These are phyloP conservation scores for Aspergillus panamensis DNA, from an alignment of 495 filamentous ascomycete species.

Conservation along the genomic window DNA sequence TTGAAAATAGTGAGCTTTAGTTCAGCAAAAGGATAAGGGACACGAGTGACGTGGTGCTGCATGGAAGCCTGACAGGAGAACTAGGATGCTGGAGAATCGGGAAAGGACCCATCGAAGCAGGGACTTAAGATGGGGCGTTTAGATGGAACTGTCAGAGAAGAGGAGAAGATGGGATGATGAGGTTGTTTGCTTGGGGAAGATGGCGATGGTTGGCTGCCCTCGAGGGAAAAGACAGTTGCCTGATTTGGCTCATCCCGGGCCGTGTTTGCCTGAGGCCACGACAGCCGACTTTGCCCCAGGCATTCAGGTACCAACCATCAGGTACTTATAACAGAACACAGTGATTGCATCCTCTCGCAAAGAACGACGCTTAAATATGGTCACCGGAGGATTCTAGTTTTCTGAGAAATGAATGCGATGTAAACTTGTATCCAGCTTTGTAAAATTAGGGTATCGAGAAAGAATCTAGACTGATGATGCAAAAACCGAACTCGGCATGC, in stretches of 20 bases:
- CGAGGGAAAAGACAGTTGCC: neutral
- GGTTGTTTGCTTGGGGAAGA: constrained; percentile 7
- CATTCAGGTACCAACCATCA: neutral
- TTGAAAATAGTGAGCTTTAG: constrained; percentile 11
- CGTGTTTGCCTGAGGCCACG: constrained; percentile 1
- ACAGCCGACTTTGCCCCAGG: constrained; percentile 2
- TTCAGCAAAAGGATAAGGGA: constrained; percentile 4
- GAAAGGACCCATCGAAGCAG: neutral
- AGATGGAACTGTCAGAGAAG: constrained; percentile 8
- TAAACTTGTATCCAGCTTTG: no score
- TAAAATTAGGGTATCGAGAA: no score
- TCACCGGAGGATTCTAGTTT: no score
- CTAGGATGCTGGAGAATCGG: constrained; percentile 3
- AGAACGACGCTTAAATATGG: no score
- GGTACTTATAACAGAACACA: no score
- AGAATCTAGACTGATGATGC: no score
- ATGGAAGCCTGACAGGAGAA: constrained; percentile 23
- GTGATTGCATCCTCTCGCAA: no score
- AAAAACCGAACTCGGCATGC: neutral
- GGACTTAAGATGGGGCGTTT: neutral
- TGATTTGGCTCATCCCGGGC: neutral
- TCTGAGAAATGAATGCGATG: no score
- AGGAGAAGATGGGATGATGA: constrained; percentile 2
- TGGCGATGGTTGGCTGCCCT: neutral
- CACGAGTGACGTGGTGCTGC: constrained; percentile 24